Percentiles rank a stretch among this genome's conserved stretches.
phyloP scores from a whole-genome alignment of 1,284 basidiomycete genomes.

The Inonotus hispidus region DNA sequence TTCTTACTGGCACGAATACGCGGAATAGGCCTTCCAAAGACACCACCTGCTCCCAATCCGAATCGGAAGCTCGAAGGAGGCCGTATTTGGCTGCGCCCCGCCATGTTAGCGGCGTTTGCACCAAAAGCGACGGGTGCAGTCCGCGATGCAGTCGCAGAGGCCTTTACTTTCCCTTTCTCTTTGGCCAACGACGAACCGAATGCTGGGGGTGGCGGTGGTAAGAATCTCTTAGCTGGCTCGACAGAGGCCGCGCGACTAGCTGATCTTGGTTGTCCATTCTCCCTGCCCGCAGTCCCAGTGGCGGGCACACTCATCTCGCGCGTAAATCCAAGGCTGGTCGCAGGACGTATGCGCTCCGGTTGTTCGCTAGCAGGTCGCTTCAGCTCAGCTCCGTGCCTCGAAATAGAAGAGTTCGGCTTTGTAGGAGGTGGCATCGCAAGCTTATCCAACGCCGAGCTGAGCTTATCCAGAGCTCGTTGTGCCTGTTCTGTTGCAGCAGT shows the following conservation, averaged over 20 bases:
- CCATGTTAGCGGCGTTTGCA: neutral
- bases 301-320: slow-evolving; percentile 10
- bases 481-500: slow-evolving; percentile 4
- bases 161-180: slow-evolving; percentile 1
- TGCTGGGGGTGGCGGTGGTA: slow-evolving; percentile 9
- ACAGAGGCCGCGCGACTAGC: slow-evolving; percentile 12
- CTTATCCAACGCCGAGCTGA: slow-evolving; percentile 14
- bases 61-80: neutral
- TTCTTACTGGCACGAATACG: slow-evolving; percentile 51
- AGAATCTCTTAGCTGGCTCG: neutral
- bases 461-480: slow-evolving; percentile 10
- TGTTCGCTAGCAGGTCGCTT: slow-evolving; percentile 2
- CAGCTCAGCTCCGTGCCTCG: neutral
- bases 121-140: neutral
- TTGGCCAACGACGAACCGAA: neutral
- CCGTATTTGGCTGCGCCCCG: neutral
- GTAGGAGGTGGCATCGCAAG: slow-evolving; percentile 18
- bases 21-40: slow-evolving; percentile 11
- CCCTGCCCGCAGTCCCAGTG: neutral
- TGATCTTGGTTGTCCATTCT: neutral
- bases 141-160: neutral
- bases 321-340: slow-evolving; percentile 17
- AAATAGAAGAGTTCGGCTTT: slow-evolving; percentile 2
- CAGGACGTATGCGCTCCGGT: slow-evolving; percentile 7
- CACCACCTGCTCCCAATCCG: neutral